Conservation (phyloP, 768 basidiomycete genomes). For the Trametes cubensis region DNA sequence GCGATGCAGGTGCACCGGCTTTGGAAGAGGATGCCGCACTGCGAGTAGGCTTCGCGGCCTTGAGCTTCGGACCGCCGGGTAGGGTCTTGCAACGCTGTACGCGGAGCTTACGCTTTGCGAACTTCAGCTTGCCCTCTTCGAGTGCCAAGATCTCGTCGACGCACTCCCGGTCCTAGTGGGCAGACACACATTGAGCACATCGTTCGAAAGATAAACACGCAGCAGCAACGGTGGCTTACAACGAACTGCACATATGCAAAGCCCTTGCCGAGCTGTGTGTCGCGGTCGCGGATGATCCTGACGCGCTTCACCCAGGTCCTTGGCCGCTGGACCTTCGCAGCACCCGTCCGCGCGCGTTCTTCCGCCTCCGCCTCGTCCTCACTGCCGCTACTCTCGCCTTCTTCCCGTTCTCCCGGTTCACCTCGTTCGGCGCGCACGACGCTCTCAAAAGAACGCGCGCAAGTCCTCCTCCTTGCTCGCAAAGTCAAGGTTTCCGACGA, state of each 20-base stretch:
- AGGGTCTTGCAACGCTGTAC: constrained; percentile 89
- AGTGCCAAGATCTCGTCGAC: constrained; percentile 91
- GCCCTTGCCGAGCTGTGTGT: constrained; percentile 93
- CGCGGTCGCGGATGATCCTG: constrained; percentile 86
- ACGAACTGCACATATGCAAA: constrained; percentile 91
- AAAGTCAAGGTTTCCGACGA: constrained; percentile 94
- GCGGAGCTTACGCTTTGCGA: constrained; percentile 90
- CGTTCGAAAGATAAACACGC: not conserved
- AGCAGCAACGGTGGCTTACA: constrained; percentile 49
- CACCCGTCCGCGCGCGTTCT: constrained; percentile 28
- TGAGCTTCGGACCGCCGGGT: constrained; percentile 41
- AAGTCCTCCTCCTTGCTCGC: constrained; percentile 89
- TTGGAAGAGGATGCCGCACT: constrained; percentile 30
- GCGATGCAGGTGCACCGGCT: not conserved
- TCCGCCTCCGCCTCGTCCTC: constrained; percentile 34
- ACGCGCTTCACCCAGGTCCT: constrained; percentile 77
- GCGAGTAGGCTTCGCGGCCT: constrained; percentile 30
- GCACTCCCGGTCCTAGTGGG: constrained; percentile 77
- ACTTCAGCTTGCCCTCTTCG: constrained; percentile 76
- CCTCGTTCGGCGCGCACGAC: constrained; percentile 74
- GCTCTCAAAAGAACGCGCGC: constrained; percentile 84
- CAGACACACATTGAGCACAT: not conserved
- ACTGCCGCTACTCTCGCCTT: constrained; percentile 32
- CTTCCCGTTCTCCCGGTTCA: constrained; percentile 41
- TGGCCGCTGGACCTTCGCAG: constrained; percentile 32